These are phyloP conservation scores for Jatropha curcas DNA, from an alignment of 345 rosid genomes.

Conservation along the genomic window DNA sequence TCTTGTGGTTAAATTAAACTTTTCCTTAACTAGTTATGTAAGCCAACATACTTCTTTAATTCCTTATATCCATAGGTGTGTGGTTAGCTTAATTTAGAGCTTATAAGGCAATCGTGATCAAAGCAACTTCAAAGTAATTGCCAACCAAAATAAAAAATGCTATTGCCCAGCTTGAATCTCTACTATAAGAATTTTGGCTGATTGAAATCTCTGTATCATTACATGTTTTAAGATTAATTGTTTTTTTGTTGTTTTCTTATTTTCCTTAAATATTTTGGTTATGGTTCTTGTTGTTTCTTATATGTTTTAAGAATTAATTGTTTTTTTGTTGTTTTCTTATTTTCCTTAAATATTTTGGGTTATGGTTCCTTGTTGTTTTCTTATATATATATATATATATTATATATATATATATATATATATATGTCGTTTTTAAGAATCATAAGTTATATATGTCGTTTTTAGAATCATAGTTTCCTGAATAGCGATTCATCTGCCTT, in stretches of 20 bases:
- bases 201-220: no score
- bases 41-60: background rate
- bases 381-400: no score
- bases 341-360: background rate
- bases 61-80: no score
- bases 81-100: background rate
- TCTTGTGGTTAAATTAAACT: background rate
- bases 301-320: background rate
- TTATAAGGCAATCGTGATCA: background rate
- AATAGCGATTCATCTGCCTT: slow-evolving; percentile 15
- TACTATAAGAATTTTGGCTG: background rate
- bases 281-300: background rate
- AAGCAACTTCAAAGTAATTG: background rate
- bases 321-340: background rate
- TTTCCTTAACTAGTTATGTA: background rate
- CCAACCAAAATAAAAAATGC: background rate
- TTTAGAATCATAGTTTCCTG: slow-evolving; percentile 10
- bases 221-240: background rate
- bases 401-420: no score
- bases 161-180: background rate
- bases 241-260: background rate
- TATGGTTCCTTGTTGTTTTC: background rate
- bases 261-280: background rate
- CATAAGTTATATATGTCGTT: no score
- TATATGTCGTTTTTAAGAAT: no score